These are phyloP conservation scores for Nemania sp. DNA, from an alignment of 2,329 filamentous ascomycete genomes.

Conservation along the genomic window DNA sequence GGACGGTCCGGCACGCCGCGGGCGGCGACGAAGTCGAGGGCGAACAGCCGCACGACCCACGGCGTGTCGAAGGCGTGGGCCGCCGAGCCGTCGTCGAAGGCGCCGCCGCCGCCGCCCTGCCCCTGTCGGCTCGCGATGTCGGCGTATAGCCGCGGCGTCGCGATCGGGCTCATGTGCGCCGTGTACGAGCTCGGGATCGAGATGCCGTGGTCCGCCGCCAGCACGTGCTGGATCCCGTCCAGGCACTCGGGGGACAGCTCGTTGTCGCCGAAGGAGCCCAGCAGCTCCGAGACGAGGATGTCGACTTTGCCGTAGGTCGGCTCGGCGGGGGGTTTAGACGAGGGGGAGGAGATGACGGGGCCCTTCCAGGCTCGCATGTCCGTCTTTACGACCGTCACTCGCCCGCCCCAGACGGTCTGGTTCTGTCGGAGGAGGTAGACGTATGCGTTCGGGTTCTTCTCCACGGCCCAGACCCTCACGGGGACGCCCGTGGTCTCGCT, in stretches of 20 bases:
- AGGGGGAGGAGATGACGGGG: conserved; percentile 52
- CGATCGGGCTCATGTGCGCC: conserved; percentile 89
- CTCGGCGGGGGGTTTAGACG: conserved; percentile 30
- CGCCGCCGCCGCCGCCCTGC: conserved; percentile 48
- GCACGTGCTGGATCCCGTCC: conserved; percentile 90
- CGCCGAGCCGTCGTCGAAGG: no score
- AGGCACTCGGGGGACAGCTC: conserved; percentile 96
- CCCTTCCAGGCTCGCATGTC: conserved; percentile 98
- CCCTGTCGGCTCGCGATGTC: conserved; percentile 70
- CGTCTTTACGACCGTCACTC: conserved; percentile 87
- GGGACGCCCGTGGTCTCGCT: conserved; percentile 75
- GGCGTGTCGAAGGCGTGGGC: conserved; percentile 82
- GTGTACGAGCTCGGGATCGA: conserved; percentile 94
- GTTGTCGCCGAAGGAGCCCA: conserved; percentile 96
- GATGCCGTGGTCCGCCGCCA: conserved; percentile 79
- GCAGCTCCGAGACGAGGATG: conserved; percentile 89
- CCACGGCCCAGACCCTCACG: conserved; percentile 88
- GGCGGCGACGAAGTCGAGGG: conserved; percentile 82
- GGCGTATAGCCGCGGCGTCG: conserved; percentile 81
- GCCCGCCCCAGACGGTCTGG: conserved; percentile 74
- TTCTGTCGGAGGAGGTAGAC: conserved; percentile 91
- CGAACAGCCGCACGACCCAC: conserved; percentile 91
- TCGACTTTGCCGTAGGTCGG: conserved; percentile 72
- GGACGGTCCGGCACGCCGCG: conserved; percentile 57
- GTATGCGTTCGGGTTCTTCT: conserved; percentile 98